Base-by-base conservation (phyloP, 2,329 filamentous ascomycete genomes). In the Apiospora saccharicola region DNA sequence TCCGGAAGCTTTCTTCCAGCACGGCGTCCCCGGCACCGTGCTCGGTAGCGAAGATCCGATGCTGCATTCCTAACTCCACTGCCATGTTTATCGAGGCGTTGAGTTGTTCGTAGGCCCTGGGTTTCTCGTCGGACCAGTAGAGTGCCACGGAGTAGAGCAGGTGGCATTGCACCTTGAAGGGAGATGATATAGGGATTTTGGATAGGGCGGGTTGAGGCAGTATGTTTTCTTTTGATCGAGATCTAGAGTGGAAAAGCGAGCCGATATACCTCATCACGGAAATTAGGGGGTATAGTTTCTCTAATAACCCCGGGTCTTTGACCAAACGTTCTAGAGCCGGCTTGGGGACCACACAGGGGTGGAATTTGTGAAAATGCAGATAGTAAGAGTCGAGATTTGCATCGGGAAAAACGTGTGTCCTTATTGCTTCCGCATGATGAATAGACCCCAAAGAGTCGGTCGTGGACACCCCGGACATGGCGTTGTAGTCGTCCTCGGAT, bases 51-150 rank as follows among this genome's bases (percentile, higher is more conserved):
- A 89, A 93, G 0, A 86, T 84, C 26, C 83, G 80, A 1, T 83
- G 85, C 72, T 92, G 86, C 84, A 94, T 86, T 1, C 89, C 87
- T 2, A 93, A 79, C 7, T 90, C 85, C 1, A 92, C 81, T 0
- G 91, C 91, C 46, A 92, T 75, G 4, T 87, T 83, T 14, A 89
- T 86, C 0, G 91, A 91, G 19, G 83, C 81, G 14, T 86, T 81
- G 70, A 85, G 77, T 43, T 83, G 73, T 0, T 47, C 26, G 12
- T 79, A 76, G 0, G 81, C 76, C 10, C 78, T 73, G 0, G 71
- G 47, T 7, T 77, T 77, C 0, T 79, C 73, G 13, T 78, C 77
- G 10, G 78, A 72, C 76, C 81, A 84, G 46, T 84, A 84, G 0
- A 81, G 53, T 1, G 77, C 79, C 1, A 84, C 79, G 0, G 84